Evolutionary conservation across 2,329 filamentous ascomycete species (phyloP), one percentile per base, ranked within the genome.

Genomic region (Sarocladiaceae sp.): DNA sequence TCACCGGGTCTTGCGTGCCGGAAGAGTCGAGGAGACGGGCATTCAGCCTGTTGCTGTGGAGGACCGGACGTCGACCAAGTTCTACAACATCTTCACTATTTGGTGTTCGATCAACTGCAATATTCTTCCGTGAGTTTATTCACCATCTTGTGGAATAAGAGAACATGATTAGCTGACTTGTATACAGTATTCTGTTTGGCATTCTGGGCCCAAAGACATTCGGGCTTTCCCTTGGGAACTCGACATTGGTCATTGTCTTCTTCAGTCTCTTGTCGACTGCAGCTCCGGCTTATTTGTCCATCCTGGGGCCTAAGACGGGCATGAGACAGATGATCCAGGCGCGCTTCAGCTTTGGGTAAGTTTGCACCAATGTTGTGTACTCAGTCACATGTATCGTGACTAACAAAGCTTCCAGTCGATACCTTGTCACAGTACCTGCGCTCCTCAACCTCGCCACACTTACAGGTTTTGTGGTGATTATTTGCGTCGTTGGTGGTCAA

Each of bases 311-410:
- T 3, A 78, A 77, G 64, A 84, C 81, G 10, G 83, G 82, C 37
- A 78, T 86, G 74, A 74, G 83, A 15, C 82, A 86, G 64, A 83
- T 86, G 74, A 76, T 86, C 7, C 80, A 83, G 57, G 82, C 83
- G 3, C 72, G 83, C 20, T 86, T 79, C 63, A 79, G 77, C 36
- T 87, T 84, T 61, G 82, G 80, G 71, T 79, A 66, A 51, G 66
- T 51, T 18, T 28, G 7, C 15, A 18, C 18, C 20, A 17, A 26
- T 26, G 23, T 17, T 40, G 35, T 46, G 18, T 52, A 35, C 31
- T 44, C 15, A 36, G 33, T 22, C 37, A 6, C 17, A 42, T 31
- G 39, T 36, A 51, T 36, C 11, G 23, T 39, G 22, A 52, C 58
- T 56, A 55, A 50, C 8, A 17, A 2, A n/a, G 1, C 7, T n/a